phyloP scores from a whole-genome alignment of 1,284 basidiomycete species.

The Golubevia sp. region DNA sequence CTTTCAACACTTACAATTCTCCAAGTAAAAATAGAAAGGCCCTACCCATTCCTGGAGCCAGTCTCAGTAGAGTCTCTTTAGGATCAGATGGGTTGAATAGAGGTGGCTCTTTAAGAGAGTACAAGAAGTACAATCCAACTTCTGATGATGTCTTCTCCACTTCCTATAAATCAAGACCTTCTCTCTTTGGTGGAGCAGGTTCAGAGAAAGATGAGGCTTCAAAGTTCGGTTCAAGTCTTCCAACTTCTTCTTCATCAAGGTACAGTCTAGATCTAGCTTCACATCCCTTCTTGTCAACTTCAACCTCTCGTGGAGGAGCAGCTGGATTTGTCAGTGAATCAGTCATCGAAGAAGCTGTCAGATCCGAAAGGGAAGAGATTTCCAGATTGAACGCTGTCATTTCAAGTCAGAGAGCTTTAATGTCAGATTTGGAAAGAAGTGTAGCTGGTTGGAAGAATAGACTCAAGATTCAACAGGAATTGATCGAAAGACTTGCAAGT shows the following conservation, averaged over 20 bases:
- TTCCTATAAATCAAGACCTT: constrained; percentile 1
- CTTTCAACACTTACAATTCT: too few species aligned
- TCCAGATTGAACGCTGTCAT: constrained; percentile 44
- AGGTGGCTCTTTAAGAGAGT: constrained; percentile 42
- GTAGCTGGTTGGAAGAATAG: constrained; percentile 41
- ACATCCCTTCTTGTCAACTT: constrained; percentile 3
- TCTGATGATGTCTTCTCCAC: background rate
- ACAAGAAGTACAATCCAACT: constrained; percentile 17
- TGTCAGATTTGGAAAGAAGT: constrained; percentile 42
- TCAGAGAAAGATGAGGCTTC: constrained; percentile 1
- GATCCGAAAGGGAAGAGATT: constrained; percentile 40
- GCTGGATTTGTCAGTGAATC: background rate
- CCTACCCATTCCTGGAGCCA: too few species aligned
- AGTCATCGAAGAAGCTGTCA: constrained; percentile 11
- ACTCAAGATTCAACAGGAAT: constrained; percentile 34
- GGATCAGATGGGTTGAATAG: constrained; percentile 8
- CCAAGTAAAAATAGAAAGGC: too few species aligned
- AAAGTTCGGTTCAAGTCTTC: background rate
- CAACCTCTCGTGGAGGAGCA: background rate
- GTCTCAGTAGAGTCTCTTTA: too few species aligned
- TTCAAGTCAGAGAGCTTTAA: constrained; percentile 32
- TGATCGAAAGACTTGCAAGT: constrained; percentile 32
- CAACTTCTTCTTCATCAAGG: too few species aligned
- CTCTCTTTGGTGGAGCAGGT: background rate
- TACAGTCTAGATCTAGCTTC: too few species aligned